These are phyloP conservation scores for Cryptosporidium muris DNA, from an alignment of 169 alveolate species.

Conservation along the genomic window DNA sequence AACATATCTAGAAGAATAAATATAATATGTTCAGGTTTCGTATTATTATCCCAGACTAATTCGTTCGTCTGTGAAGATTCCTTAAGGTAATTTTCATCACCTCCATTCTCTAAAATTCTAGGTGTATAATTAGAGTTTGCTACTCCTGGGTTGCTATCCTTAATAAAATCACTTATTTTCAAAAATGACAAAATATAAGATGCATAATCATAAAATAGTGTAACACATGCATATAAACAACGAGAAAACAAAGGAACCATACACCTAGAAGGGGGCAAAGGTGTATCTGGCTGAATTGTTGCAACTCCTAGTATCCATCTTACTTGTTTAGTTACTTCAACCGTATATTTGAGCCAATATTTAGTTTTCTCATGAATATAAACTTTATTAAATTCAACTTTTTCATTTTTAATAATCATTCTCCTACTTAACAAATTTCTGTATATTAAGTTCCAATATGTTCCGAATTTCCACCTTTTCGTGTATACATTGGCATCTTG, in stretches of 20 bases:
- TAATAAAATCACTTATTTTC: slow-evolving; percentile 1
- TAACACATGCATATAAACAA: slow-evolving; percentile 38
- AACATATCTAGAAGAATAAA: slow-evolving; percentile 30
- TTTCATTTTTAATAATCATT: slow-evolving; percentile 46
- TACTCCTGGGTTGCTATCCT: not conserved
- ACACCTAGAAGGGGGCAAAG: slow-evolving; percentile 62
- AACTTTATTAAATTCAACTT: slow-evolving; percentile 53
- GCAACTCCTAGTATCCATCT: slow-evolving; percentile 64
- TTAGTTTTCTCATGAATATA: slow-evolving; percentile 40
- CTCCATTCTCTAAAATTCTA: too few relatives aligned
- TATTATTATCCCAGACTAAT: slow-evolving; percentile 25
- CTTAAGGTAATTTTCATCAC: not conserved
- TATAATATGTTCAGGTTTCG: slow-evolving; percentile 45
- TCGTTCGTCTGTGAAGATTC: not conserved
- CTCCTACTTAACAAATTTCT: slow-evolving; percentile 61
- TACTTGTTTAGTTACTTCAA: slow-evolving; percentile 56
- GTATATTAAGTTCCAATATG: slow-evolving; percentile 55
- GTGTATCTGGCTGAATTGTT: slow-evolving; percentile 23
- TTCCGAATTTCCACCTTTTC: slow-evolving; percentile 67
- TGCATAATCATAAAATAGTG: slow-evolving; percentile 44
- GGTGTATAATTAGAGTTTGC: not conserved
- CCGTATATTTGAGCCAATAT: slow-evolving; percentile 64
- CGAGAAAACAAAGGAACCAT: slow-evolving; percentile 64
- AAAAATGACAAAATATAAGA: slow-evolving; percentile 15
- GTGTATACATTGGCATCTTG: slow-evolving; percentile 13